Percentiles rank a stretch among this genome's conserved stretches.
Conservation (phyloP, 108 stramenopile genomes). For the Skeletonema menzelii region DNA sequence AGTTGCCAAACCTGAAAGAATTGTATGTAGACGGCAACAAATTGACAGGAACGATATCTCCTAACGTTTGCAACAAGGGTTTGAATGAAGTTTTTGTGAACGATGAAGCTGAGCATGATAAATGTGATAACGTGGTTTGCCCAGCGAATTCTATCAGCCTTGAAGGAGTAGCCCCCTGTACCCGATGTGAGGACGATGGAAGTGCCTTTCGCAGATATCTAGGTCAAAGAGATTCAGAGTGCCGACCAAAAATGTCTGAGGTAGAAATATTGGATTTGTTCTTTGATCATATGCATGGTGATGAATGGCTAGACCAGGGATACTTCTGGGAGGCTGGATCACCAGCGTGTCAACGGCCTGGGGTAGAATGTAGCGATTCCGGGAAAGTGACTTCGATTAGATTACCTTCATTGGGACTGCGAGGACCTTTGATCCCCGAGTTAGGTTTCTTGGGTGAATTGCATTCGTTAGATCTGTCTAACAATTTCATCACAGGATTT, state of each 20-base stretch:
- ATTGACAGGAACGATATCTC: slow-evolving; percentile 46
- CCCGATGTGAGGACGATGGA: slow-evolving; percentile 39
- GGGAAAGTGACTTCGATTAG: slow-evolving; percentile 37
- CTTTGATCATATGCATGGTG: slow-evolving; percentile 36
- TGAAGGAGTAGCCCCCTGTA: slow-evolving; percentile 48
- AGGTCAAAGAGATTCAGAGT: slow-evolving; percentile 27
- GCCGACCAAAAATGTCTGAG: slow-evolving; percentile 24
- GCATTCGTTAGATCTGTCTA: slow-evolving; percentile 30
- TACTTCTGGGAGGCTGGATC: slow-evolving; percentile 29
- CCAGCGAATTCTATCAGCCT: slow-evolving; percentile 34
- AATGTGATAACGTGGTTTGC: slow-evolving; percentile 45
- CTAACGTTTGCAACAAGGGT: slow-evolving; percentile 30
- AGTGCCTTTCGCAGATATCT: slow-evolving; percentile 43
- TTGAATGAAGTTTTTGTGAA: slow-evolving; percentile 43
- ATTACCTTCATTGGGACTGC: slow-evolving; percentile 32
- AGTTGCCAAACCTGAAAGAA: slow-evolving; percentile 35
- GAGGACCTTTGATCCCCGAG: slow-evolving; percentile 33
- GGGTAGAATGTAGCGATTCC: slow-evolving; percentile 38
- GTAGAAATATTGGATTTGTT: slow-evolving; percentile 43
- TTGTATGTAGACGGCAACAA: slow-evolving; percentile 62
- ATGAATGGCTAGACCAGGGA: slow-evolving; percentile 29
- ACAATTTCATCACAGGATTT: slow-evolving; percentile 48
- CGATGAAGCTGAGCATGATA: slow-evolving; percentile 9
- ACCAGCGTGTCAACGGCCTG: slow-evolving; percentile 28
- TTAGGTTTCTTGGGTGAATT: slow-evolving; percentile 40